These are phyloP conservation scores for Mollisiaceae sp. DNA, from an alignment of 2,329 filamentous ascomycete genomes.

Conservation along the genomic window DNA sequence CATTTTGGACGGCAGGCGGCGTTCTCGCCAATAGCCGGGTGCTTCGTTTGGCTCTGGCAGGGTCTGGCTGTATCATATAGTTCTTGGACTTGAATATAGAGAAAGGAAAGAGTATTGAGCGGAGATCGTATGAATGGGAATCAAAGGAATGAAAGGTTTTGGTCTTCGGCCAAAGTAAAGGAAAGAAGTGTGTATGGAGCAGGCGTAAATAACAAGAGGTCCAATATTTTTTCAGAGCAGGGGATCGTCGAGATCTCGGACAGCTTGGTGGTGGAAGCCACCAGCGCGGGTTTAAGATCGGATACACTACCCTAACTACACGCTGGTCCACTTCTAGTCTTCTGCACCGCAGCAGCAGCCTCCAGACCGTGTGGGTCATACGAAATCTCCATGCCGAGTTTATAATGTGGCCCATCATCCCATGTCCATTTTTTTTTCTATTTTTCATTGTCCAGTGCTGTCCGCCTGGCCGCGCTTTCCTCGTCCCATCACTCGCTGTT, in stretches of 20 bases:
- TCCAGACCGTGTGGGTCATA: slow-evolving; percentile 15
- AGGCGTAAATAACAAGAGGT: slow-evolving; percentile 3
- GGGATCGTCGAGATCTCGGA: slow-evolving; percentile 19
- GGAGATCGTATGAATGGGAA: slow-evolving; percentile 7
- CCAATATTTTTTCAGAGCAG: slow-evolving; percentile 10
- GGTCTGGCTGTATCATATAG: background rate
- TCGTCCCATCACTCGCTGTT: background rate
- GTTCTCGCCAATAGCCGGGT: slow-evolving; percentile 18
- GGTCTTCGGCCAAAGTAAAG: background rate
- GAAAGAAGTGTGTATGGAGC: slow-evolving; percentile 3
- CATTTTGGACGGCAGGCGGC: slow-evolving; percentile 14
- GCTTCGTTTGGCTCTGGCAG: slow-evolving; percentile 4
- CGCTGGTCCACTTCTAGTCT: background rate
- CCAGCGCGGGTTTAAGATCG: slow-evolving; percentile 18
- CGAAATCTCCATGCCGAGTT: slow-evolving; percentile 9
- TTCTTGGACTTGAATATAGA: background rate
- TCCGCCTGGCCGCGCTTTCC: background rate
- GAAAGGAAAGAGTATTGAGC: slow-evolving; percentile 1
- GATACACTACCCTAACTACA: too few species aligned
- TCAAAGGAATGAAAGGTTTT: slow-evolving; percentile 4
- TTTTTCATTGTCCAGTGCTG: background rate
- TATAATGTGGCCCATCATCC: slow-evolving; percentile 13
- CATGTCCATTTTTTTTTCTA: background rate
- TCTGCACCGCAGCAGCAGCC: background rate
- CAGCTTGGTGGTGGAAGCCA: slow-evolving; percentile 9